Conservation (phyloP, 2,329 filamentous ascomycete species). For the Diaporthe destruens region DNA sequence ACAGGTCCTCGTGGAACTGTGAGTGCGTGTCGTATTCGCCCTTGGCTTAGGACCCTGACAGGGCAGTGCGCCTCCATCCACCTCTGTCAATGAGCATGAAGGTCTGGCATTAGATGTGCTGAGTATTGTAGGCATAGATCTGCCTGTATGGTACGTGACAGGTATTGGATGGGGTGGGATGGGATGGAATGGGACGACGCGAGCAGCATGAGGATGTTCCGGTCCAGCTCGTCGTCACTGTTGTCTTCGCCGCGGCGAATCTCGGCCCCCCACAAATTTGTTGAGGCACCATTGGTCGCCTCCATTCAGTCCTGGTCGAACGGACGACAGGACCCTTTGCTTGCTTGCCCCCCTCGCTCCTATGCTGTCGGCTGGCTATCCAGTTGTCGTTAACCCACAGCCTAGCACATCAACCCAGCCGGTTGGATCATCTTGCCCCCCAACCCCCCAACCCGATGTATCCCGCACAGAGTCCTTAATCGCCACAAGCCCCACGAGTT, state of each 20-base stretch:
- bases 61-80: background rate
- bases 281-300: background rate
- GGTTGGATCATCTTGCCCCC: background rate
- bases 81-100: background rate
- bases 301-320: background rate
- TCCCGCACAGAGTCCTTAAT: background rate
- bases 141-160: conserved; percentile 4
- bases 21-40: background rate
- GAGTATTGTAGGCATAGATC: background rate
- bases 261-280: background rate
- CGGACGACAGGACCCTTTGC: conserved; percentile 13
- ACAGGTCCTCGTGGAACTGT: background rate
- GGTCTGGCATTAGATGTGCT: background rate
- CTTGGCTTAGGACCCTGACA: background rate
- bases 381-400: background rate
- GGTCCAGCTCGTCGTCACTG: background rate
- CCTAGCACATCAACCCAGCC: background rate
- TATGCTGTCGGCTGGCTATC: background rate
- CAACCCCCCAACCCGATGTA: background rate
- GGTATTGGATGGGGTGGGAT: background rate
- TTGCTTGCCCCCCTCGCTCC: background rate
- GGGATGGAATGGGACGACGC: conserved; percentile 1
- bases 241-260: background rate
- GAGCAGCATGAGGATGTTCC: conserved; percentile 2
- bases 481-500: conserved; percentile 14